phyloP scores from a whole-genome alignment of 2,329 filamentous ascomycete genomes.

The Aquanectria penicillioides region DNA sequence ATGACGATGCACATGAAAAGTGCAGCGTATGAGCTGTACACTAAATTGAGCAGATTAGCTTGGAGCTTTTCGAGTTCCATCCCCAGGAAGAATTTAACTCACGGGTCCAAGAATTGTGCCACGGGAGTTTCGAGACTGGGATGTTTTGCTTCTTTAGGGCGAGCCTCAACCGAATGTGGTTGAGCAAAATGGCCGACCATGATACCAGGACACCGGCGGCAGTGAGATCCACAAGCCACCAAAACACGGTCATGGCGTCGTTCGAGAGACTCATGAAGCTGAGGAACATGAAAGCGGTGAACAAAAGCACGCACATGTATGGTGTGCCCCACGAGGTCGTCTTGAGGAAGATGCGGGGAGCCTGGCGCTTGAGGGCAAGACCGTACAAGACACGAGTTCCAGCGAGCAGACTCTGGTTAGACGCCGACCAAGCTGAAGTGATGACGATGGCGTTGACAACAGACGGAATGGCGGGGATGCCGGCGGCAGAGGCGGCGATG shows the following conservation, averaged over 20 bases:
- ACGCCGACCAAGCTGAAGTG: constrained; percentile 75
- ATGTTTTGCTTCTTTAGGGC: constrained; percentile 67
- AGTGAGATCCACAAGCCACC: constrained; percentile 71
- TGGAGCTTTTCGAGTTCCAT: background rate
- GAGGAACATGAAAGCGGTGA: constrained; percentile 63
- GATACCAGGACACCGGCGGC: constrained; percentile 71
- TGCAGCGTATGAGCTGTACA: constrained; percentile 68
- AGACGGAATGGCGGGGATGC: constrained; percentile 73
- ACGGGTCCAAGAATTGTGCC: constrained; percentile 72
- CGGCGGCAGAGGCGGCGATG: constrained; percentile 75
- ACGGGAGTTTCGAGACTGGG: constrained; percentile 61
- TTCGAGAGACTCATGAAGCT: constrained; percentile 68
- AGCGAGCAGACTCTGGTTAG: constrained; percentile 71
- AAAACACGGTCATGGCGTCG: constrained; percentile 70
- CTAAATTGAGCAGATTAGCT: constrained; percentile 46
- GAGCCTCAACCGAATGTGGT: constrained; percentile 66
- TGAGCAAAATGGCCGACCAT: constrained; percentile 69
- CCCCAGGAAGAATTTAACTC: constrained; percentile 45
- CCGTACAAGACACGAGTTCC: constrained; percentile 69
- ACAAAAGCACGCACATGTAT: constrained; percentile 66
- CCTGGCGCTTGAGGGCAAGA: constrained; percentile 67
- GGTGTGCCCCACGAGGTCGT: constrained; percentile 72
- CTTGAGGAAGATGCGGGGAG: constrained; percentile 65
- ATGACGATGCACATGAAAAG: constrained; percentile 71
- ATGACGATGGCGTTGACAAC: constrained; percentile 83